Evolutionary conservation across 306 rosid genomes (phyloP), one percentile per base, ranked within the genome.

Genomic region (Sicyos edulis): DNA sequence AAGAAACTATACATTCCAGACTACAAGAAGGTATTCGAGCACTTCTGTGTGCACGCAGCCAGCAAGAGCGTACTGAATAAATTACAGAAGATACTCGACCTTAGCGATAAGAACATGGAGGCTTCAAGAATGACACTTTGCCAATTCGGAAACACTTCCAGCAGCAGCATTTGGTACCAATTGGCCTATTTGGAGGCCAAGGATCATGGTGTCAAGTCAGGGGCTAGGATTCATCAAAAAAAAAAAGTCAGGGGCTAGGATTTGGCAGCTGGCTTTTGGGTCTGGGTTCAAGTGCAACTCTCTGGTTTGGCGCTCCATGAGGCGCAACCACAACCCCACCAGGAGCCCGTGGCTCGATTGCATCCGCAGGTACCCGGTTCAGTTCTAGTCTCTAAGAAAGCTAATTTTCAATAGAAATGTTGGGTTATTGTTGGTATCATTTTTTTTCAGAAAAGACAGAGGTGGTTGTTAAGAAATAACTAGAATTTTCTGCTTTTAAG

Each of bases 241-340:
- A n/a, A n/a, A n/a, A n/a, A 83, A 76, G 69, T 78, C 37, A 32
- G 98, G 97, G 0, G 97, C 90, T 81, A 84, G 97, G 45, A 81
- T 93, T 76, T 93, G 98, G 98, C 96, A 88, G 79, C 78, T 93
- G 55, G 96, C 96, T 1, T 93, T 90, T 70, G 98, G 98, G 37
- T 93, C 98, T 12, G 98, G 97, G 2, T 93, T 93, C 78, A 93
- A 93, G 86, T 90, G 98, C 74, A 93, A 93, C 85, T 88, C 96
- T 65, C 65, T 80, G 4, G 96, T 93, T 65, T 93, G 98, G 98
- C 81, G 87, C 40, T 74, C 97, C 0, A 79, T 93, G 89, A 77
- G 87, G 14, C 77, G 91, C 2, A 40, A 82, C 44, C 70, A 76
- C 65, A 92, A 86, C 76, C 96, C 96, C 55, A 49, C 83, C 2